Percentiles rank a stretch among this genome's conserved stretches.
These are phyloP conservation scores for Lolium perenne DNA, from an alignment of 176 grass and related monocot genomes.

Conservation along the genomic window DNA sequence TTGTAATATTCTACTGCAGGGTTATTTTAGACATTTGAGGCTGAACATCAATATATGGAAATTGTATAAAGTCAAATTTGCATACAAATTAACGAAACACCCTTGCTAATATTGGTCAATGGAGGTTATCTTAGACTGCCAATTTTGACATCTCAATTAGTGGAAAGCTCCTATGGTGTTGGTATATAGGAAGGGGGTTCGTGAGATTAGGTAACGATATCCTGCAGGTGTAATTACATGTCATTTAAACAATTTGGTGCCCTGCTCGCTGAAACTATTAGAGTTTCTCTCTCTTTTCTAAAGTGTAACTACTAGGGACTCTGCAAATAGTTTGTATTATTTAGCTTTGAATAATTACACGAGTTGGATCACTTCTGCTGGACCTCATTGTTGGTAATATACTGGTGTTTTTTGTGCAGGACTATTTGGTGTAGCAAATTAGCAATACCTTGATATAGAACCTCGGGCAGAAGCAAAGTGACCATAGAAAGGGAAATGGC, in stretches of 20 bases:
- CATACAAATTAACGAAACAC: slow-evolving; percentile 17
- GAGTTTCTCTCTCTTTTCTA: slow-evolving; percentile 14
- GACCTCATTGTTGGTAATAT: slow-evolving; percentile 37
- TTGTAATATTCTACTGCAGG: slow-evolving; percentile 27
- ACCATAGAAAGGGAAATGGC: slow-evolving; percentile 59
- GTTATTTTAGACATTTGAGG: slow-evolving; percentile 8
- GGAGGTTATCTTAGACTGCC: neutral
- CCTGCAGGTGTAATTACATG: neutral
- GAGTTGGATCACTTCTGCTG: slow-evolving; percentile 26
- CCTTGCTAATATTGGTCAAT: neutral
- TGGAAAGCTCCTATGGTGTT: slow-evolving; percentile 9
- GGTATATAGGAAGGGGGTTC: slow-evolving; percentile 2
- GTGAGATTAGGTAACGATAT: slow-evolving; percentile 12
- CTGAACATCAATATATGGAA: neutral
- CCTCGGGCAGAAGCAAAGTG: slow-evolving; percentile 23
- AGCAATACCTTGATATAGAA: slow-evolving; percentile 28
- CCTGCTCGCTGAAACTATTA: neutral
- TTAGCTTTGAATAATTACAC: slow-evolving; percentile 17
- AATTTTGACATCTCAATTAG: neutral
- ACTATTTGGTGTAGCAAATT: slow-evolving; percentile 35
- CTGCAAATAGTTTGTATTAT: slow-evolving; percentile 22
- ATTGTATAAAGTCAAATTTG: slow-evolving; percentile 28
- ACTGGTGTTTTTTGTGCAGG: slow-evolving; percentile 48
- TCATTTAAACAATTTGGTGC: neutral
- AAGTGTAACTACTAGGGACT: neutral